These are phyloP conservation scores for Phytophthora uliginosa DNA, from an alignment of 352 stramenopile genomes.

Conservation along the genomic window DNA sequence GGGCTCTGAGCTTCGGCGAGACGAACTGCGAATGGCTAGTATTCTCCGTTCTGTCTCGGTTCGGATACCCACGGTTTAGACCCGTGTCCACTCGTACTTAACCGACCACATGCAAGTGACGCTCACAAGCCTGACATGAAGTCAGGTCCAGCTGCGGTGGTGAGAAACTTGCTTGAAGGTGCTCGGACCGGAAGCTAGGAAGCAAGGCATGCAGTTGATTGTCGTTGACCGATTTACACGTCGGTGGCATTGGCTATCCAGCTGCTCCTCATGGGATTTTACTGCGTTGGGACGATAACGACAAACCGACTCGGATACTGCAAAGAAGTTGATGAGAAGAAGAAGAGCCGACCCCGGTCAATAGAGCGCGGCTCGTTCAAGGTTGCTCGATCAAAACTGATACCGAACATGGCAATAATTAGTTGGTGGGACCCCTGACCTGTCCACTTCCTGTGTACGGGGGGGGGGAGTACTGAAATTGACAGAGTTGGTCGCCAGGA, in stretches of 20 bases:
- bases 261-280: slow-evolving; percentile 21
- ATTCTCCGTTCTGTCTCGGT: no score
- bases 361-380: slow-evolving; percentile 6
- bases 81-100: no score
- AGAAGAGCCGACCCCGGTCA: neutral
- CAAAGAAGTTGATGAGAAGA: slow-evolving; percentile 21
- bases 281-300: slow-evolving; percentile 24
- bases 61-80: no score
- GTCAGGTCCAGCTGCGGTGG: neutral
- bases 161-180: neutral
- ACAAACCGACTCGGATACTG: slow-evolving; percentile 26
- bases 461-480: slow-evolving; percentile 4
- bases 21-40: no score
- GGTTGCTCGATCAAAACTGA: slow-evolving; percentile 1
- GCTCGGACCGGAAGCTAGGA: neutral
- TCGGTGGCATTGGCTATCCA: slow-evolving; percentile 19
- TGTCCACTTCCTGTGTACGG: slow-evolving; percentile 24
- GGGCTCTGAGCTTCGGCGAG: no score
- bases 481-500: neutral
- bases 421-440: neutral
- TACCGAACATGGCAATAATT: slow-evolving; percentile 2
- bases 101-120: no score
- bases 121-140: neutral
- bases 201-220: slow-evolving; percentile 13
- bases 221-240: slow-evolving; percentile 29